Evolutionary conservation across 176 grass and related monocot species (phyloP), one percentile per base, ranked within the genome.

Genomic region (barley (Hordeum vulgare)): DNA sequence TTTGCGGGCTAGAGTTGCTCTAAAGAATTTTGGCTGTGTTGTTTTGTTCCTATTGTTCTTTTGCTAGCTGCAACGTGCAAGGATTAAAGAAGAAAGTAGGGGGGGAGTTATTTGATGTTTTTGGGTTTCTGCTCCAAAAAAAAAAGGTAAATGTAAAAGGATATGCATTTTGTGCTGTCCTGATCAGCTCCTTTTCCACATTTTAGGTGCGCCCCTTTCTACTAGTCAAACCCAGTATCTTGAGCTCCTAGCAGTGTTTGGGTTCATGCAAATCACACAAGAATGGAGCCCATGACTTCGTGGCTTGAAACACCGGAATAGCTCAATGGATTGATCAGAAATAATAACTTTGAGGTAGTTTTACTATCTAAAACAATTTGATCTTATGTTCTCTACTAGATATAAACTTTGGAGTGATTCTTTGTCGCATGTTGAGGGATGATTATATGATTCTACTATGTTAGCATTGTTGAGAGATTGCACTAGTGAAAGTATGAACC

Each of bases 221-320:
- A 87, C 79, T 40, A 79, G 77, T 84, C 83, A 91, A 83, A 84
- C 87, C 45, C 94, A 92, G 69, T 92, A 94, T 82, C 85, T 94
- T 24, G 85, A 94, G 64, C 91, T 97, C 60, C 78, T 97, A 57
- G 90, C 86, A 49, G 85, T 92, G 25, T 81, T 97, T 83, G 87
- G 81, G 34, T 93, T 97, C 82, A 97, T 97, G 79, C 88, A 88
- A 92, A 92, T 97, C 61, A 94, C 89, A 84, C 80, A 94, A 49
- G 88, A 94, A 23, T 97, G 45, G 92, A 94, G 78, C 86, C 61
- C 49, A 73, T 97, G 73, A 77, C 77, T 35, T 85, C 88, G 24
- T 69, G 71, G 18, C 42, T 66, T 40, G 82, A 83, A 83, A 81
- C 60, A n/a, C n/a, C n/a, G n/a, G n/a, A n/a, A n/a, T n/a, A n/a